Conservation (phyloP, 176 grass and related monocot genomes). For the Phoenix roebelenii region DNA sequence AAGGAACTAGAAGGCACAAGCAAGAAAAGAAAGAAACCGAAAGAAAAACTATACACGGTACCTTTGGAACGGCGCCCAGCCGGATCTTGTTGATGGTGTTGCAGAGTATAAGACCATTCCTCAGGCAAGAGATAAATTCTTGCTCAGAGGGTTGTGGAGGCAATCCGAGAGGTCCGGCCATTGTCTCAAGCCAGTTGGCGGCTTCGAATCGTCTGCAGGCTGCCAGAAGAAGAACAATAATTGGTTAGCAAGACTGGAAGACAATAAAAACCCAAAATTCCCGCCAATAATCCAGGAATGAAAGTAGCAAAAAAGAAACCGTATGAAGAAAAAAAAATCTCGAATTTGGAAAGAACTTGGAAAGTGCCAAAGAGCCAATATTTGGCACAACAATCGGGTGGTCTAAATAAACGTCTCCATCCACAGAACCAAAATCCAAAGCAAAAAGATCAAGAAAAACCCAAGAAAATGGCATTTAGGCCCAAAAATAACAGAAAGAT, state of each 20-base stretch:
- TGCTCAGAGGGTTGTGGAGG: conserved; percentile 45
- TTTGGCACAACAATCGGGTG: too few relatives aligned
- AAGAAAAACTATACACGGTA: conserved; percentile 8
- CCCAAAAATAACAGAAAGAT: too few relatives aligned
- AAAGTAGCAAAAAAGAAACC: too few relatives aligned
- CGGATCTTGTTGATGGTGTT: conserved; percentile 74
- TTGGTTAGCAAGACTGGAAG: conserved; percentile 1
- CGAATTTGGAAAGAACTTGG: too few relatives aligned
- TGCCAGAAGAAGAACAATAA: conserved; percentile 30
- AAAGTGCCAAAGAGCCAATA: too few relatives aligned
- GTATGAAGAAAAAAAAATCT: too few relatives aligned
- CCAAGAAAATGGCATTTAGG: too few relatives aligned
- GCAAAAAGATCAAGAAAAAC: too few relatives aligned
- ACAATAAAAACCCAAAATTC: not conserved
- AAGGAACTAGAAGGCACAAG: not conserved
- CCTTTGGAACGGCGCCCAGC: conserved; percentile 50
- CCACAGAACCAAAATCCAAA: too few relatives aligned
- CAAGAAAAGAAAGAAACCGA: not conserved
- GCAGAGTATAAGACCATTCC: conserved; percentile 80
- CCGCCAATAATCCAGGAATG: too few relatives aligned
- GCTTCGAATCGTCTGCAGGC: conserved; percentile 67
- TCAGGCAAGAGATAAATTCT: conserved; percentile 51
- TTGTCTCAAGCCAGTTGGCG: conserved; percentile 52
- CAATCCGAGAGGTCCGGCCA: conserved; percentile 41
- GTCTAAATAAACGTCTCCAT: too few relatives aligned